Evolutionary conservation across 208 protist species (phyloP), one percentile per base, ranked within the genome.

Genomic region (Trichomonas tenax): DNA sequence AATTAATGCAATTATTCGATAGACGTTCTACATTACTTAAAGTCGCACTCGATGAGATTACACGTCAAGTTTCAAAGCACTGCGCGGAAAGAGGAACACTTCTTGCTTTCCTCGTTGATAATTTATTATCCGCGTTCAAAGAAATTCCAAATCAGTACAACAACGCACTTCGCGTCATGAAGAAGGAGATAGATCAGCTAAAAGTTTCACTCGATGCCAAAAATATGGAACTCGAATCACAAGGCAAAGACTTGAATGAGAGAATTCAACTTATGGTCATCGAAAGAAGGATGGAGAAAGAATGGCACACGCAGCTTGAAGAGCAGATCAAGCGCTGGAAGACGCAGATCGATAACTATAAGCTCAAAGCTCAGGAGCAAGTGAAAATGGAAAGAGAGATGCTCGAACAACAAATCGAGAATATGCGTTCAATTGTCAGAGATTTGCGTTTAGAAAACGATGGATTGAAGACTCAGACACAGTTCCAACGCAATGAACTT

Each of bases 91-190:
- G 86, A 38, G 86, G 86, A 21, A 51, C 86, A 36, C 44, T 93
- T 51, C n/a, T 93, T 10, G 41, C 86, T 38, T 93, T 93, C 51
- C 31, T 93, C 8, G 36, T 93, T 38, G 31, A 93, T 31, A 44
- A 93, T 38, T 51, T 93, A 8, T 48, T 93, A 14, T 34, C 14
- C 0, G 44, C 86, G 10, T 93, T 93, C 38, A 48, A 51, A 48
- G 86, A 93, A 51, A 93, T 93, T 51, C 86, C 86, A n/a, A 93
- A 93, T 6, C 86, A 93, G 38, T 93, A 93, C 44, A 93, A 93
- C 45, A 48, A 41, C n/a, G 40, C 44, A 8, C 44, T 93, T 10
- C 41, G 44, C 17, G 31, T 93, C 31, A 58, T 51, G 44, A 93
- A 93, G 31, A 93, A 93, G 51, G 86, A 93, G 46, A 44, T 93